phyloP scores from a whole-genome alignment of 2,329 filamentous ascomycete species.

The Fusarium pseudocircinatum region DNA sequence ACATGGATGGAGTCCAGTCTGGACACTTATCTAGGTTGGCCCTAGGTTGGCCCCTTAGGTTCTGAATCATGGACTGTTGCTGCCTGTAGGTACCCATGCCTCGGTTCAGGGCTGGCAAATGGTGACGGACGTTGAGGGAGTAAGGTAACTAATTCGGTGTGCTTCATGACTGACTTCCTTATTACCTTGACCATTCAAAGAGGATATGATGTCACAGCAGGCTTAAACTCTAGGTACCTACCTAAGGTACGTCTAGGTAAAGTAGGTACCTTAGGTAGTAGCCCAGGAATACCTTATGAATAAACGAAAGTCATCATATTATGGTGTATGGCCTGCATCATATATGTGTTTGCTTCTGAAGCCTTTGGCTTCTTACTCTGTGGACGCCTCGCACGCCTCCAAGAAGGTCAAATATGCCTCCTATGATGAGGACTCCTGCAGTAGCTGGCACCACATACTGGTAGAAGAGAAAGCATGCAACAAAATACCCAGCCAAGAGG shows the following conservation, averaged over 20 bases:
- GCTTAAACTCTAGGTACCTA: neutral
- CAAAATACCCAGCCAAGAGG: neutral
- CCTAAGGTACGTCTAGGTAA: no score
- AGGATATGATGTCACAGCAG: neutral
- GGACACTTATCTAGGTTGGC: no score
- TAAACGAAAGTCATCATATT: neutral
- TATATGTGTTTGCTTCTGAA: neutral
- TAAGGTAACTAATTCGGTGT: neutral
- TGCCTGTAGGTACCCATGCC: neutral
- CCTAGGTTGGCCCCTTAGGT: neutral
- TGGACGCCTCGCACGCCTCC: neutral
- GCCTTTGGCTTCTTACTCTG: neutral
- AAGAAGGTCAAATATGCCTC: neutral
- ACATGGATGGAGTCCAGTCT: neutral
- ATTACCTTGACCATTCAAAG: neutral
- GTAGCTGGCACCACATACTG: constrained; percentile 4
- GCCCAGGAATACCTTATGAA: neutral
- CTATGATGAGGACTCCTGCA: neutral
- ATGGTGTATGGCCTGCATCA: neutral
- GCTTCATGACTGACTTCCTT: neutral
- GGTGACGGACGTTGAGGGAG: neutral
- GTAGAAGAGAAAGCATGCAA: constrained; percentile 5
- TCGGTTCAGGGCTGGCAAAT: neutral
- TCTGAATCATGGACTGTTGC: constrained; percentile 2
- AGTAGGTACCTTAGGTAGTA: neutral